Conservation (phyloP, 805 yeast genomes). For the Pichia phayaonensis region DNA sequence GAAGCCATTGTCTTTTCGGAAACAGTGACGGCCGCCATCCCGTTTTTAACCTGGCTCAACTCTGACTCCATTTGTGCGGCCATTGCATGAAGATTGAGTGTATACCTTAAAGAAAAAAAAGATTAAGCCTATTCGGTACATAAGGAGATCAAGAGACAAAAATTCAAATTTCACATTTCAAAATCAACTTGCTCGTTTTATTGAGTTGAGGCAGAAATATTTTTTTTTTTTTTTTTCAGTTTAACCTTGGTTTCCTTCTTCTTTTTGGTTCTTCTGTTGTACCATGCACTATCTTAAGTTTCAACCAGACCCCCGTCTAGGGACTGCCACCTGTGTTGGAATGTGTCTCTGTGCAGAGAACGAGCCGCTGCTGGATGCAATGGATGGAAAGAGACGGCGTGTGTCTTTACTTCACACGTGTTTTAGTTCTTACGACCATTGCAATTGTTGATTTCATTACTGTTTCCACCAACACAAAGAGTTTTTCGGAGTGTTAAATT, state of each 20-base stretch:
- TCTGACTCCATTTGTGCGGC: not conserved
- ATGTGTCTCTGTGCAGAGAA: slow-evolving; percentile 18
- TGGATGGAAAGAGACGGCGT: not conserved
- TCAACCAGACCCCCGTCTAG: slow-evolving; percentile 3
- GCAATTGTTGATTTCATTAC: not conserved
- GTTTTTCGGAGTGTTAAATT: not conserved
- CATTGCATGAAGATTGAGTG: not conserved
- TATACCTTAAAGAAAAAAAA: not conserved
- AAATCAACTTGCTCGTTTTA: no score
- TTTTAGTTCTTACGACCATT: not conserved
- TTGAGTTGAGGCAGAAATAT: not conserved
- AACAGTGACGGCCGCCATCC: not conserved
- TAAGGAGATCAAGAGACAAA: not conserved
- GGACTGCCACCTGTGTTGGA: slow-evolving; percentile 2
- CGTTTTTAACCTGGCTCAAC: not conserved
- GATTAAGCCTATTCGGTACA: not conserved
- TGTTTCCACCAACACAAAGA: not conserved
- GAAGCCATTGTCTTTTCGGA: not conserved
- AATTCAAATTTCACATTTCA: not conserved
- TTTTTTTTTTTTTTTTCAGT: not conserved
- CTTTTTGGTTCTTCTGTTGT: not conserved
- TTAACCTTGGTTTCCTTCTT: no score
- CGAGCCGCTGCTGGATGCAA: not conserved
- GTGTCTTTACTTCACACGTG: not conserved
- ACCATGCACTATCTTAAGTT: slow-evolving; percentile 15